These are phyloP conservation scores for Leishmania braziliensis DNA, from an alignment of 208 protist species.

Conservation along the genomic window DNA sequence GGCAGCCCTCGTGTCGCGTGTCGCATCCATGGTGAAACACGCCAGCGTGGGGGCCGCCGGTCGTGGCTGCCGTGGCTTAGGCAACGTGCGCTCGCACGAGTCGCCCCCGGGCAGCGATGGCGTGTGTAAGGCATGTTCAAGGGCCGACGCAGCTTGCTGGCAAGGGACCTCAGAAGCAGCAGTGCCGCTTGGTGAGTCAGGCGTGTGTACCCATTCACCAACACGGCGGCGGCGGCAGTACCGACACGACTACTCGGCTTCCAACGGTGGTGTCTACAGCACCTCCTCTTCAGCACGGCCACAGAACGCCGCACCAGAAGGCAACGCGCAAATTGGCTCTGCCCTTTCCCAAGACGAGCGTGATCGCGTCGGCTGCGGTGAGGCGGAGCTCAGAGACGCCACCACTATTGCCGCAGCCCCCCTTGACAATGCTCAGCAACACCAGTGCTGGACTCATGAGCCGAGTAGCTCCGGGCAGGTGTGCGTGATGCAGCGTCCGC, in stretches of 20 bases:
- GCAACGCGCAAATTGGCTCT: not conserved
- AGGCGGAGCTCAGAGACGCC: not conserved
- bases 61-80: not conserved
- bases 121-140: not conserved
- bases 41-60: not conserved
- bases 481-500: not conserved
- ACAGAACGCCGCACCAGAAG: not conserved
- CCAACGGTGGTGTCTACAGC: not conserved
- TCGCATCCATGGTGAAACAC: slow-evolving; percentile 30
- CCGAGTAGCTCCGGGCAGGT: not conserved
- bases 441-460: not conserved
- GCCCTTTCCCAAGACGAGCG: not conserved
- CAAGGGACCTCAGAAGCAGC: too few species aligned
- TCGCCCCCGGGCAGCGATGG: not conserved
- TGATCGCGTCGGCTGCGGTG: not conserved
- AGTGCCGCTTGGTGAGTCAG: not conserved
- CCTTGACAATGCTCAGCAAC: not conserved
- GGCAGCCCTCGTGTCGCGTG: slow-evolving; percentile 19
- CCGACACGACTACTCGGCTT: slow-evolving; percentile 9
- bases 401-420: not conserved
- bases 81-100: not conserved
- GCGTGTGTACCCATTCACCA: not conserved
- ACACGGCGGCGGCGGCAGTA: not conserved
- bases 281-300: not conserved
- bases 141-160: not conserved